Evolutionary conservation across 2,329 filamentous ascomycete genomes (phyloP), one percentile per base, ranked within the genome.

Genomic region (Paraconiothyrium sp.): DNA sequence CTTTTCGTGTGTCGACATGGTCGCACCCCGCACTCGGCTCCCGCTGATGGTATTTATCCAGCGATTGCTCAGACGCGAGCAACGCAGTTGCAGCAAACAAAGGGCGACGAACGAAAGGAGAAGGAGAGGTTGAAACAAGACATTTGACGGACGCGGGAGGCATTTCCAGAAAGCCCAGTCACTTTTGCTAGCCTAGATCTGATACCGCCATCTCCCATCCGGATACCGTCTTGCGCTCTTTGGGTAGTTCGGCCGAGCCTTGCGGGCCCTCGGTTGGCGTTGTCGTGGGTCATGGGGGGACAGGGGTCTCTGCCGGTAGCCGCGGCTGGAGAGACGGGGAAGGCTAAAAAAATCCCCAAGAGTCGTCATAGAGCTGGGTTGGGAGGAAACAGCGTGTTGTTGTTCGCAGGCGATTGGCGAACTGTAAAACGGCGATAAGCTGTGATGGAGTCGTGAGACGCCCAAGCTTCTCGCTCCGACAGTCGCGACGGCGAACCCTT

Each of bases 81-180:
- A 22, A 47, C 27, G 54, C 20, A 27, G 20, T 56, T n/a, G 54
- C 30, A 56, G 10, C 54, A 47, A 37, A 22, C 9, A 27, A 47
- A 24, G 30, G 6, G 30, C 30, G n/a, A 56, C 16, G 43, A 56
- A 47, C 32, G 14, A 56, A 47, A 56, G 54, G 43, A 48, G 54
- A n/a, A 39, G 11, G 20, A 48, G 43, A 56, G 54, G 54, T 48
- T 48, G 32, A 27, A 56, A 48, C 43, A 56, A 56, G 54, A 39
- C 7, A 48, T 48, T 16, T n/a, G 16, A 56, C 43, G 32, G 54
- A 37, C 30, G 37, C 54, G 32, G 32, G 54, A 46, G 16, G 20
- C n/a, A 27, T 27, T 37, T 35, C 41, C 30, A 56, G 51, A 37
- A 51, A 3, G 35, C 34, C 37, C 37, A 30, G 37, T 30, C 43